Base-by-base conservation (phyloP, 495 filamentous ascomycete species). In the Podospora bellae-mahoneyi region DNA sequence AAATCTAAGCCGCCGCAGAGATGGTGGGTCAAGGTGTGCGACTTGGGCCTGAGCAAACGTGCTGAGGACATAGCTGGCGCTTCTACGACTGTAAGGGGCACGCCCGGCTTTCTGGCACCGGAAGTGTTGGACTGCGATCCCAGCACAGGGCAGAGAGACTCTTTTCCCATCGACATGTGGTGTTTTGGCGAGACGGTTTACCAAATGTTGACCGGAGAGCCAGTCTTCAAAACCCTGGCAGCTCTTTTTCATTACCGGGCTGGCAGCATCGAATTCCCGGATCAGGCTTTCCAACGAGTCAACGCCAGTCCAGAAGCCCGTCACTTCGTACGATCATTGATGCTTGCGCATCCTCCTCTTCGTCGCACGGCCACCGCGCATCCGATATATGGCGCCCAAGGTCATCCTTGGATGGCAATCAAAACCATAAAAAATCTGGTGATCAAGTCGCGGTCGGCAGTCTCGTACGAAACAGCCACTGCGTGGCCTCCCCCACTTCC, bases 21-120 rank as follows among this genome's bases (percentile, higher is more conserved):
- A 27, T 82, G 79, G 68, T 82, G 80, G 78, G 77, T 83, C 7
- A 85, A 84, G 66, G 76, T 84, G 19, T 78, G 77, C 9, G 83
- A 84, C 70, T 81, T 85, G 62, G 83, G 82, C 7, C 77, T 84
- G 65, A 75, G 71, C 58, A 84, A 83, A 66, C 74, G 76, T 3
- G 64, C 75, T 1, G 73, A 76, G 56, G 71, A 78, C 28, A 64
- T 58, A 7, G 76, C 66, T 1, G 69, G 56, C 1, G 62, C 75
- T 2, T 65, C 66, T 19, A 82, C 78, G 0, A 67, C 39, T 48
- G 39, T 71, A 18, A 73, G 75, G 18, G 77, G 77, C 10, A 82
- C 78, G 2, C 58, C 65, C 13, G 71, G 66, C 6, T 85, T 78
- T 65, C 66, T 75, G 61, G 78, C 83, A 1, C 82, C 81, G 0